Evolutionary conservation across 2,329 filamentous ascomycete genomes (phyloP).

Genomic region (Elsinoe australis): DNA sequence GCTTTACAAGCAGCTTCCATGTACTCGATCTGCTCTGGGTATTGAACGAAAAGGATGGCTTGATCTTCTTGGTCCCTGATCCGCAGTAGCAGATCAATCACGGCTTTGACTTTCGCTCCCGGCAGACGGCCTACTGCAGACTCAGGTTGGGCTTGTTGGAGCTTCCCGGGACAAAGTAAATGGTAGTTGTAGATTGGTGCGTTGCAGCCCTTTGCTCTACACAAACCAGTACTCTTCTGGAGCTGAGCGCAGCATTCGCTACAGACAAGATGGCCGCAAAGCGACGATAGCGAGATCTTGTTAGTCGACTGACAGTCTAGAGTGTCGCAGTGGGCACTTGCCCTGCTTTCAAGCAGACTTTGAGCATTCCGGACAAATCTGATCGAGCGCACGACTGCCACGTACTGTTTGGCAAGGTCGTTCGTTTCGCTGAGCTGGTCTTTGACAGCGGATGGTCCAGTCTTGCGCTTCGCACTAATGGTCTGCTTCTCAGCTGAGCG

Average conservation of each 20-base stretch:
- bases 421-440: conserved; percentile 3
- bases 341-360: neutral
- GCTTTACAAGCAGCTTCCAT: conserved; percentile 30
- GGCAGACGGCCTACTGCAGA: conserved; percentile 23
- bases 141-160: conserved; percentile 26
- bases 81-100: conserved; percentile 39
- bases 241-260: conserved; percentile 30
- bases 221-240: conserved; percentile 29
- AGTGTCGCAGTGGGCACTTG: conserved; percentile 7
- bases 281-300: conserved; percentile 33
- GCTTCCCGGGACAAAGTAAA: conserved; percentile 34
- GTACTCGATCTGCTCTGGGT: conserved; percentile 36
- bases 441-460: conserved; percentile 1
- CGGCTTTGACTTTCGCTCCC: conserved; percentile 43
- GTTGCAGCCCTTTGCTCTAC: conserved; percentile 36
- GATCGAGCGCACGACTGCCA: neutral
- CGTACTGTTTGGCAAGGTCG: conserved; percentile 8
- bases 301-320: neutral
- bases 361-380: conserved; percentile 10
- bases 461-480: conserved; percentile 11
- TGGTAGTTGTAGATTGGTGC: conserved; percentile 34
- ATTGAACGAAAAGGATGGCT: conserved; percentile 51
- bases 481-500: neutral
- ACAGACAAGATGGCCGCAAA: conserved; percentile 49
- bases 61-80: conserved; percentile 40